Evolutionary conservation across 371 early-diverging fungal genomes (phyloP).

Genomic region (Rhizomucor miehei): DNA sequence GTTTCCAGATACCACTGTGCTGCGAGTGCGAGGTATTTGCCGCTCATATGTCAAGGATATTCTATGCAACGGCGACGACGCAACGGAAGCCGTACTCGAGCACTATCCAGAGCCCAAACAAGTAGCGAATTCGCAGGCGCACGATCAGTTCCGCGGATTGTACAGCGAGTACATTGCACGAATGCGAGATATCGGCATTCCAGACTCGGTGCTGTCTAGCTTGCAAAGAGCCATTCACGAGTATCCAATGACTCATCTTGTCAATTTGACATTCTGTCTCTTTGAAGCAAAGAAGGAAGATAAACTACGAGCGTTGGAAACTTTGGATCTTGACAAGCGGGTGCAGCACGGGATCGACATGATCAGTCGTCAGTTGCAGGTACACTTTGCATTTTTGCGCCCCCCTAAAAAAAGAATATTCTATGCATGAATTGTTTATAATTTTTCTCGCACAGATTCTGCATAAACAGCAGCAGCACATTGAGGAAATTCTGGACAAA

Average conservation of each 20-base stretch:
- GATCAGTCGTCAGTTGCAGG: conserved; percentile 71
- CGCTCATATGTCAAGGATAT: conserved; percentile 28
- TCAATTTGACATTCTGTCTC: conserved; percentile 65
- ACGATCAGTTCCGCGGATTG: conserved; percentile 38
- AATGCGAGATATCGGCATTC: conserved; percentile 64
- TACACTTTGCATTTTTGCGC: conserved; percentile 19
- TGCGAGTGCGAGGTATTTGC: conserved; percentile 35
- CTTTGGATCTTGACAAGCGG: conserved; percentile 51
- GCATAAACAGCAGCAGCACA: conserved; percentile 10
- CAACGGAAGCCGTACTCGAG: conserved; percentile 14
- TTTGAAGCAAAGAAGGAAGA: conserved; percentile 67
- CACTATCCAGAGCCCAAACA: conserved; percentile 9
- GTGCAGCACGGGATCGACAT: conserved; percentile 51
- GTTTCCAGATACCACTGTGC: conserved; percentile 15
- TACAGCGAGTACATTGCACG: conserved; percentile 51
- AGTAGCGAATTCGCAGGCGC: not conserved
- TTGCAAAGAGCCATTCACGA: conserved; percentile 48
- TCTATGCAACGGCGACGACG: conserved; percentile 7
- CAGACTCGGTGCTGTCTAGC: conserved; percentile 56
- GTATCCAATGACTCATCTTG: conserved; percentile 32
- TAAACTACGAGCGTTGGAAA: conserved; percentile 60
- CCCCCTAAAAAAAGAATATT: not conserved
- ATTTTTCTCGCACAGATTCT: conserved; percentile 1
- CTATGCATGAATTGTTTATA: conserved; percentile 1
- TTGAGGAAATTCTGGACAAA: conserved; percentile 40